Evolutionary conservation across 352 stramenopile genomes (phyloP).

Genomic region (Pythium grandisporangium): DNA sequence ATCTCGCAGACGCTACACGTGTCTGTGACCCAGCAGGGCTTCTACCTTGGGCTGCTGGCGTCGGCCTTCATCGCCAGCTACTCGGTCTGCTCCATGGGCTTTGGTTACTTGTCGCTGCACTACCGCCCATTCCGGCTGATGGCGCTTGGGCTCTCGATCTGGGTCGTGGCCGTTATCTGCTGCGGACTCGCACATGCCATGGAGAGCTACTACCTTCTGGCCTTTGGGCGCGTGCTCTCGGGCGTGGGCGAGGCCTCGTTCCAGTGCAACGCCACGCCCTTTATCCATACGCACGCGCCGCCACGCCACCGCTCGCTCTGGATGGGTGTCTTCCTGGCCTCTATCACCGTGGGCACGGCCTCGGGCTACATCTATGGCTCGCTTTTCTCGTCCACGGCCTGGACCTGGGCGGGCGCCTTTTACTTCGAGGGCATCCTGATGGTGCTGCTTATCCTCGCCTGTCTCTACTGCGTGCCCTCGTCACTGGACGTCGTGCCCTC

Average conservation of each 20-base stretch:
- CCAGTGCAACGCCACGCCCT: constrained; percentile 88
- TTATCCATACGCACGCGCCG: constrained; percentile 88
- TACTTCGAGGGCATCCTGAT: constrained; percentile 84
- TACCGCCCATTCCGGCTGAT: constrained; percentile 89
- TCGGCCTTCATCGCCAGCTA: constrained; percentile 95
- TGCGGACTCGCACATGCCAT: constrained; percentile 65
- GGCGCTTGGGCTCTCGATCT: constrained; percentile 81
- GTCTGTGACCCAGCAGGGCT: constrained; percentile 43
- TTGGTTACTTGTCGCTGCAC: constrained; percentile 85
- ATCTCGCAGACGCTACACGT: constrained; percentile 72
- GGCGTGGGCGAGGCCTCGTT: constrained; percentile 90
- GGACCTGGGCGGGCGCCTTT: constrained; percentile 81
- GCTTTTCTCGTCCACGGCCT: constrained; percentile 34
- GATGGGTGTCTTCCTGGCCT: constrained; percentile 89
- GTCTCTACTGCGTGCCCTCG: constrained; percentile 42
- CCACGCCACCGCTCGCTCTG: constrained; percentile 69
- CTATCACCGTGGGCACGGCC: constrained; percentile 87
- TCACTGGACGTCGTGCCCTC: constrained; percentile 44
- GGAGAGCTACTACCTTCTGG: constrained; percentile 86
- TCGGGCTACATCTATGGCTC: constrained; percentile 89
- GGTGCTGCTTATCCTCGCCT: constrained; percentile 59
- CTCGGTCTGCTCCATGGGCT: constrained; percentile 85
- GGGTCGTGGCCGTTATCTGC: constrained; percentile 84
- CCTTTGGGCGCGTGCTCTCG: constrained; percentile 80
- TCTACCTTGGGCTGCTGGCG: constrained; percentile 84